phyloP scores from a whole-genome alignment of 495 filamentous ascomycete species.

The Xylaria cubensis region DNA sequence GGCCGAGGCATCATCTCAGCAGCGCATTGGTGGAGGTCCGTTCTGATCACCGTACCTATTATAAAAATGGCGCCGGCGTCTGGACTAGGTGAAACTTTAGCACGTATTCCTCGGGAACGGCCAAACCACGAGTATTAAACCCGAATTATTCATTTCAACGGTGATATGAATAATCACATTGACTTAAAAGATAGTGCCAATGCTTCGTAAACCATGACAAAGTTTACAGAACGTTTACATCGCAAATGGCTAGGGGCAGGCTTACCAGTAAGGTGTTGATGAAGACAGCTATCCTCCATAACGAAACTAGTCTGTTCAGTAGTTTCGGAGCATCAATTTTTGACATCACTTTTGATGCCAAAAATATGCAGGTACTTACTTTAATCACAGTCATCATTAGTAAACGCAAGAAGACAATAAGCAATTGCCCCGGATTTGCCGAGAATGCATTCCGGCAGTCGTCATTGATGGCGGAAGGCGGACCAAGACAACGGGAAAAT shows the following conservation, averaged over 20 bases:
- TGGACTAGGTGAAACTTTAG: not conserved
- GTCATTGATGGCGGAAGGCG: not conserved
- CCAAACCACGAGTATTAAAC: not conserved
- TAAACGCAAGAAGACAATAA: not conserved
- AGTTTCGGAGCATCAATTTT: not conserved
- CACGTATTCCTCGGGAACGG: not conserved
- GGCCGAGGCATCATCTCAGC: not conserved
- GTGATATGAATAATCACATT: not conserved
- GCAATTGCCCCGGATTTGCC: not conserved
- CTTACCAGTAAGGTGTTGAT: not conserved
- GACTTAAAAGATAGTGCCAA: not conserved
- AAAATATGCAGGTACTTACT: not conserved
- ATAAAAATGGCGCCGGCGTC: not conserved
- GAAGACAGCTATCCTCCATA: not conserved
- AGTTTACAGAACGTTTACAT: not conserved
- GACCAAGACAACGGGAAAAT: not conserved
- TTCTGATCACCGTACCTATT: not conserved
- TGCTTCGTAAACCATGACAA: not conserved
- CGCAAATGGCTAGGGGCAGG: not conserved
- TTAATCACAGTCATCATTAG: not conserved
- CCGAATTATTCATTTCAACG: not conserved
- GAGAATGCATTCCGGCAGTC: not conserved
- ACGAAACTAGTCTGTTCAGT: not conserved
- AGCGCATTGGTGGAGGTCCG: not conserved
- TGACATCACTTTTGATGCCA: not conserved